Base-by-base conservation (phyloP, 176 grass and related monocot species). In the Cocos nucifera region DNA sequence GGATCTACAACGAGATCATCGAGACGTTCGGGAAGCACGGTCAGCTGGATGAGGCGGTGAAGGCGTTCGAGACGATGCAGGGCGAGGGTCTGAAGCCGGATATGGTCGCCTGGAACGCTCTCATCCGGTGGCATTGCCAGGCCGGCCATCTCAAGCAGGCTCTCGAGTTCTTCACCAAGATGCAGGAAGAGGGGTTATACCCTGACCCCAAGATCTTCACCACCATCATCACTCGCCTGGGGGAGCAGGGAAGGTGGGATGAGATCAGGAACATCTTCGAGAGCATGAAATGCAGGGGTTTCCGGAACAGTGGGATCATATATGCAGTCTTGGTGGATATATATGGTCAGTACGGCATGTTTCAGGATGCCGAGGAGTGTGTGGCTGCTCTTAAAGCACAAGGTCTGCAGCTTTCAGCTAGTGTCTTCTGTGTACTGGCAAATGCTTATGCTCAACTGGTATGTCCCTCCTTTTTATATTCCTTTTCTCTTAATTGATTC, bases 301-400 rank as follows among this genome's bases (percentile, higher is more conserved):
- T 91, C 56, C 73, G 76, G 60, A 73, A 92, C 67, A 98, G 81
- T 35, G 81, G 84, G 15, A 71, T 79, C 4, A 62, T 98, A 2
- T 98, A 86, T 48, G 84, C 93, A 2, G 66, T 98, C 60, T 74
- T 98, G 32, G 84, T 85, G 12, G 93, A 98, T 74, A 98, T 98
- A 66, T 98, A 92, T 12, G 93, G 84, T 17, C 84, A 92, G 19
- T 98, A 85, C 73, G 84, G 84, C 59, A 77, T 57, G 66, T 92
- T 79, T 63, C 64, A 60, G 18, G 64, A 86, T 64, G 87, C 87
- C 2, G 63, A 15, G 3, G 78, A 98, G 4, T 98, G 87, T 67
- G 57, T 92, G 4, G 79, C 81, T 73, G 83, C 87, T 52, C 79
- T 98, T 30, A 98, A 84, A 65, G 82, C 73, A 67, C 66, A 91